Conservation (phyloP, 441 rosid genomes). For the Kokia cookei region DNA sequence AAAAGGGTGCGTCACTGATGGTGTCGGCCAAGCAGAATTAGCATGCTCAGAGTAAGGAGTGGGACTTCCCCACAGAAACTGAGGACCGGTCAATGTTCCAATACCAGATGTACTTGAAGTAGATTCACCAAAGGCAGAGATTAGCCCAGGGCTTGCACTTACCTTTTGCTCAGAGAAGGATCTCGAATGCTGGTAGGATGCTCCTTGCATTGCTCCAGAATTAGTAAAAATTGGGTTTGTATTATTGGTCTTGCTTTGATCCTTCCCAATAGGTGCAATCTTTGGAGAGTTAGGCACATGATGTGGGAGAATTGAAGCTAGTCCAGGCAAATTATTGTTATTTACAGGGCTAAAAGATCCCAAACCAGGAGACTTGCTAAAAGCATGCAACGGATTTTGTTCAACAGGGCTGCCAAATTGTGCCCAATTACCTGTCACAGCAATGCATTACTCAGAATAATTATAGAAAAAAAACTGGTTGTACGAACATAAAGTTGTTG, state of each 20-base stretch:
- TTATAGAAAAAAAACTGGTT: not conserved
- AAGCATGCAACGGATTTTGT: conserved; percentile 45
- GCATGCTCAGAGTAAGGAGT: conserved; percentile 44
- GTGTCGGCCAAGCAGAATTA: conserved; percentile 50
- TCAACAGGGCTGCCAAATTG: conserved; percentile 63
- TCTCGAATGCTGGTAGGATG: conserved; percentile 42
- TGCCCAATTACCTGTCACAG: conserved; percentile 53
- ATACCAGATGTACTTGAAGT: conserved; percentile 44
- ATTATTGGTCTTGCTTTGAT: conserved; percentile 45
- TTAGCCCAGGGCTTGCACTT: conserved; percentile 46
- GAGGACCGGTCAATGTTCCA: conserved; percentile 69
- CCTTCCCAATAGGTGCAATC: conserved; percentile 67
- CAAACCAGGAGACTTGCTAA: conserved; percentile 48
- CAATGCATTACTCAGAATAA: conserved; percentile 11
- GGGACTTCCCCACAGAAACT: conserved; percentile 86
- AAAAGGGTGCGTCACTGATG: conserved; percentile 45
- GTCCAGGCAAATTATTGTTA: conserved; percentile 48
- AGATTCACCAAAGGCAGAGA: conserved; percentile 46
- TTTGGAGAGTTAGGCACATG: conserved; percentile 49
- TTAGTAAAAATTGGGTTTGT: conserved; percentile 39
- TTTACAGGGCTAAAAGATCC: conserved; percentile 49
- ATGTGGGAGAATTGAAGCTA: conserved; percentile 72
- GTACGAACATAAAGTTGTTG: not conserved
- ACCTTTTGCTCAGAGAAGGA: conserved; percentile 52
- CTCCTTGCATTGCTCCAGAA: conserved; percentile 34